Evolutionary conservation across 225 moss, liverwort and hornwort species (phyloP).

Genomic region (Straminergon stramineum): DNA sequence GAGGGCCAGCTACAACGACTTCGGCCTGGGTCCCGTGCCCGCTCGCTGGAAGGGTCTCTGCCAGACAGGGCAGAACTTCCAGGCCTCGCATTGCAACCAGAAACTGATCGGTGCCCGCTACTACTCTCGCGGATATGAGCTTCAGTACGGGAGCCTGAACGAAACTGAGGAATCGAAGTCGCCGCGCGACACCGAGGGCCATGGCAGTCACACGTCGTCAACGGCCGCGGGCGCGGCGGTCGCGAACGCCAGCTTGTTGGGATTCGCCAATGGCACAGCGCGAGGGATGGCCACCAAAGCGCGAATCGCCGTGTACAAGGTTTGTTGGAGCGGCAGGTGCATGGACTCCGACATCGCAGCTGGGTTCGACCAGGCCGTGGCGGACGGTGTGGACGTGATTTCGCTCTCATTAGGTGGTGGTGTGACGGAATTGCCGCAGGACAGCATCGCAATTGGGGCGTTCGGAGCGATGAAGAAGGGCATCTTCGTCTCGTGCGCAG

Average conservation of each 20-base stretch:
- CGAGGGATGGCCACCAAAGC: conserved; percentile 11
- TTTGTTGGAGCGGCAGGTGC: conserved; percentile 13
- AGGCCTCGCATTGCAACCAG: conserved; percentile 32
- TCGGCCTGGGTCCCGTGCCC: conserved; percentile 34
- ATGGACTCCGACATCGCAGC: conserved; percentile 11
- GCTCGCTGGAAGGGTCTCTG: conserved; percentile 26
- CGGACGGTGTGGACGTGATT: conserved; percentile 68
- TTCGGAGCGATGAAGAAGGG: conserved; percentile 55
- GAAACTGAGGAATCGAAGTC: conserved; percentile 43
- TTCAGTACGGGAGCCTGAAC: conserved; percentile 31
- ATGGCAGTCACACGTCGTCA: conserved; percentile 71
- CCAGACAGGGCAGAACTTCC: conserved; percentile 1
- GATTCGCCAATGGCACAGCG: conserved; percentile 13
- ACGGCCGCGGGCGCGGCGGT: conserved; percentile 38
- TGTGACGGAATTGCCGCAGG: background rate
- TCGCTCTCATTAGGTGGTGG: conserved; percentile 57
- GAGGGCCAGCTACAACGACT: conserved; percentile 36
- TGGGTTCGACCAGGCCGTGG: conserved; percentile 35
- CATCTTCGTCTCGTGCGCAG: conserved; percentile 51
- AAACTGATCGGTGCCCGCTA: conserved; percentile 73
- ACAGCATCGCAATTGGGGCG: conserved; percentile 37
- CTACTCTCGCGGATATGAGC: conserved; percentile 50
- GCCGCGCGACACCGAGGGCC: conserved; percentile 52
- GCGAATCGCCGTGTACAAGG: conserved; percentile 22
- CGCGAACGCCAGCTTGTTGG: conserved; percentile 13